phyloP scores from a whole-genome alignment of 179 eudicot genomes.

The Spinacia oleracea region DNA sequence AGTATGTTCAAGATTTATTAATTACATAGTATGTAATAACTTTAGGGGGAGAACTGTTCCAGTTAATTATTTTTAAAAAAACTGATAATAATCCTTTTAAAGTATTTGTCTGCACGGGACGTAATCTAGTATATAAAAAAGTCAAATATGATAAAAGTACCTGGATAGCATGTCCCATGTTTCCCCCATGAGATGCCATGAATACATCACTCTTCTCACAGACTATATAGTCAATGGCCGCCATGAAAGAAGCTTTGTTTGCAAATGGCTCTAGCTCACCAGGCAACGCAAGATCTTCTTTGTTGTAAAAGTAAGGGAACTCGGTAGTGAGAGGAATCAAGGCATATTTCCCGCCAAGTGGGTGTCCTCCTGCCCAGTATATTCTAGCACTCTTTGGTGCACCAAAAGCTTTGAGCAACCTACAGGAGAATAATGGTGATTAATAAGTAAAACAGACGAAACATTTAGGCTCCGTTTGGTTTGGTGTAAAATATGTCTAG shows the following conservation, averaged over 20 bases:
- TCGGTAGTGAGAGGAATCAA: constrained; percentile 64
- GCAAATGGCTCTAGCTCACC: constrained; percentile 76
- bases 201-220: constrained; percentile 87
- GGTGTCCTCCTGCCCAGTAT: constrained; percentile 94
- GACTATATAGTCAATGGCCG: constrained; percentile 87
- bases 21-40: too few species aligned
- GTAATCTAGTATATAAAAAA: too few species aligned
- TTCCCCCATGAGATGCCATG: constrained; percentile 98
- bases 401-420: constrained; percentile 89
- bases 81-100: too few species aligned
- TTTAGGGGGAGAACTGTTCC: too few species aligned
- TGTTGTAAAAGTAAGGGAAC: constrained; percentile 77
- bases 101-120: too few species aligned
- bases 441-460: not conserved
- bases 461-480: too few species aligned
- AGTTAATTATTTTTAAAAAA: too few species aligned
- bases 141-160: constrained; percentile 28
- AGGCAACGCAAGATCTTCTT: constrained; percentile 77
- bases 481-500: too few species aligned
- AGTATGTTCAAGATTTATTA: too few species aligned
- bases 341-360: constrained; percentile 82
- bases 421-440: constrained; percentile 23
- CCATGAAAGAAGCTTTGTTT: constrained; percentile 70
- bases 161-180: constrained; percentile 96
- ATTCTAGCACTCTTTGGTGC: constrained; percentile 73